phyloP scores from a whole-genome alignment of 768 basidiomycete genomes.

The Wakefieldia striispora region DNA sequence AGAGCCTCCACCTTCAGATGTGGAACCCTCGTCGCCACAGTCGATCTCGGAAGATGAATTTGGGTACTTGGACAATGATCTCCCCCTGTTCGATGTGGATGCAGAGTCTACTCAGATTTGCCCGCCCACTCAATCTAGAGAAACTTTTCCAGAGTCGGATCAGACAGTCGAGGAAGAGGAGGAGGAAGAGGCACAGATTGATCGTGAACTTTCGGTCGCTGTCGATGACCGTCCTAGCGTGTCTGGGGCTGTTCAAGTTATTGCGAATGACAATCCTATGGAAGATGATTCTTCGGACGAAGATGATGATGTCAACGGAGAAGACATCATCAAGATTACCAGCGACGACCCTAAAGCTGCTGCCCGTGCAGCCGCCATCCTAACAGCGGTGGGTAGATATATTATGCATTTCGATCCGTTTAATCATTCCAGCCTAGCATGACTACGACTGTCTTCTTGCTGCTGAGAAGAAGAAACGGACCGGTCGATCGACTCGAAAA shows the following conservation, averaged over 20 bases:
- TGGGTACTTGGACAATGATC: constrained; percentile 14
- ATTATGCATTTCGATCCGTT: neutral
- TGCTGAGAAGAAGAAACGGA: constrained; percentile 27
- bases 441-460: constrained; percentile 76
- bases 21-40: constrained; percentile 6
- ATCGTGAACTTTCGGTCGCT: constrained; percentile 37
- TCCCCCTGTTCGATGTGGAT: constrained; percentile 13
- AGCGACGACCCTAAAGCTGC: constrained; percentile 85
- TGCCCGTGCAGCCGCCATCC: constrained; percentile 88
- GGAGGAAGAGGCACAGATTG: constrained; percentile 32
- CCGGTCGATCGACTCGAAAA: constrained; percentile 33
- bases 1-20: constrained; percentile 17
- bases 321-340: constrained; percentile 73
- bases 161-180: constrained; percentile 21
- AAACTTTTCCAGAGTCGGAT: constrained; percentile 10
- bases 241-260: neutral
- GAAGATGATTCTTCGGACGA: constrained; percentile 23
- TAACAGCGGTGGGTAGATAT: constrained; percentile 67
- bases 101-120: constrained; percentile 16
- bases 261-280: neutral
- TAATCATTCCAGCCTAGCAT: constrained; percentile 46
- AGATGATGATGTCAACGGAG: constrained; percentile 35
- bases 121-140: neutral
- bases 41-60: constrained; percentile 20
- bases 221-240: constrained; percentile 16